Evolutionary conservation across 208 protist species (phyloP), one percentile per base, ranked within the genome.

Genomic region (Crithidia fasciculata): DNA sequence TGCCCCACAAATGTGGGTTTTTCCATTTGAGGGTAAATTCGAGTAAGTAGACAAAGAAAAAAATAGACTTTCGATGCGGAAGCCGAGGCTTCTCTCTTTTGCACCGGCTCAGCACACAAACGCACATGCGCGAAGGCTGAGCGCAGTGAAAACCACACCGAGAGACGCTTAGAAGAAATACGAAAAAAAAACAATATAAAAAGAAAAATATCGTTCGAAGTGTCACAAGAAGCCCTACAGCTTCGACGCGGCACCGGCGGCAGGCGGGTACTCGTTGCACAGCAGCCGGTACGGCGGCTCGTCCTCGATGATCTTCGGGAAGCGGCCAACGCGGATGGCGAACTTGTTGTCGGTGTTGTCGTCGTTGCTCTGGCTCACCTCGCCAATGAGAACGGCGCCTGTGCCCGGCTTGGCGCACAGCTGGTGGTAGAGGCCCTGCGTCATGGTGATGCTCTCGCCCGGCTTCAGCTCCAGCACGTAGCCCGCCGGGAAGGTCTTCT

Each of bases 271-370:
- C 57, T 70, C 63, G 63, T 70, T 71, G 63, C 72, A 77, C 13
- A 77, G 62, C 28, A 77, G 56, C 53, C 56, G 63, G 19, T 70
- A 66, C 18, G 63, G 45, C 56, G 53, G 45, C 56, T 70, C 63
- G 55, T 65, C 72, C 44, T 70, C 57, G 44, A 55, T 59, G 47
- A 66, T 66, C 57, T 62, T 70, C 28, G 72, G 62, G 72, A 77
- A 77, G 72, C 72, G 52, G 52, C 56, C 56, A 13, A 65, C 72
- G 13, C 39, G 55, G 39, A 16, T 63, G 9, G 72, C 62, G 55
- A 76, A 70, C 39, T 57, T 55, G 62, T 69, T 56, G 62, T 76
- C 71, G 8, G 65, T 57, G 71, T 69, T 70, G 71, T 76, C 63
- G 62, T 76, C 50, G 57, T 77, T 69, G 55, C 62, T 47, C 49